Conservation (phyloP, 495 filamentous ascomycete species). For the Aspergillus affinis region DNA sequence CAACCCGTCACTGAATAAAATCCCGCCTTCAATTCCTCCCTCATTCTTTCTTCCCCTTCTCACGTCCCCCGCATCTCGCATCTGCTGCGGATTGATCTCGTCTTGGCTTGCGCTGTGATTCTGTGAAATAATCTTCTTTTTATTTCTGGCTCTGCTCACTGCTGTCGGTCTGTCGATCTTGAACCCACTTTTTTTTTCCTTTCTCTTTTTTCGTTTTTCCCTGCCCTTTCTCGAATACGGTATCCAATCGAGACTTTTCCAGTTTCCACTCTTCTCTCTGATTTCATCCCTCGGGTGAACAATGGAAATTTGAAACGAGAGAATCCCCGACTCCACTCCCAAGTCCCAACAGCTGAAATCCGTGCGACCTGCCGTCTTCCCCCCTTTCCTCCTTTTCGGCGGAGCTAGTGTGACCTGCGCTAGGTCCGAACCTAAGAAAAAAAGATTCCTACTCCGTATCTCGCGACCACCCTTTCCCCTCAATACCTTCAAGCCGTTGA, state of each 20-base stretch:
- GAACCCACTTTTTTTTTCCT: constrained; percentile 1
- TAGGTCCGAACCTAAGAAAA: background rate
- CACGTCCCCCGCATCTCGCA: background rate
- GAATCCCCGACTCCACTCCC: background rate
- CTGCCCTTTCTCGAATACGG: background rate
- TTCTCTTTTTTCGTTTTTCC: constrained; percentile 2
- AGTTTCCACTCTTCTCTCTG: background rate
- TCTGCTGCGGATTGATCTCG: too few relatives aligned
- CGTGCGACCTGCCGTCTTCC: background rate
- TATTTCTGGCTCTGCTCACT: background rate
- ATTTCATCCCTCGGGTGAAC: background rate
- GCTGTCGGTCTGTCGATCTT: background rate
- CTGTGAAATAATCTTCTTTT: background rate
- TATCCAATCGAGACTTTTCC: background rate
- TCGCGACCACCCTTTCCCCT: background rate
- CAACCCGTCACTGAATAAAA: background rate
- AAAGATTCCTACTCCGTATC: background rate
- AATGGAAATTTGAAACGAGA: background rate
- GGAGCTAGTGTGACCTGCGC: background rate
- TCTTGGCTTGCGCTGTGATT: constrained; percentile 1
- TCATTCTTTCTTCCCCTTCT: background rate
- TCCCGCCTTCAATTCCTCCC: background rate
- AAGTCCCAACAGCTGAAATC: background rate
- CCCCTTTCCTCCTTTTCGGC: background rate
- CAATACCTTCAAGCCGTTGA: background rate